Percentiles rank a stretch among this genome's conserved stretches.
Conservation (phyloP, 2,329 filamentous ascomycete genomes). For the Clarireedia hainanense region DNA sequence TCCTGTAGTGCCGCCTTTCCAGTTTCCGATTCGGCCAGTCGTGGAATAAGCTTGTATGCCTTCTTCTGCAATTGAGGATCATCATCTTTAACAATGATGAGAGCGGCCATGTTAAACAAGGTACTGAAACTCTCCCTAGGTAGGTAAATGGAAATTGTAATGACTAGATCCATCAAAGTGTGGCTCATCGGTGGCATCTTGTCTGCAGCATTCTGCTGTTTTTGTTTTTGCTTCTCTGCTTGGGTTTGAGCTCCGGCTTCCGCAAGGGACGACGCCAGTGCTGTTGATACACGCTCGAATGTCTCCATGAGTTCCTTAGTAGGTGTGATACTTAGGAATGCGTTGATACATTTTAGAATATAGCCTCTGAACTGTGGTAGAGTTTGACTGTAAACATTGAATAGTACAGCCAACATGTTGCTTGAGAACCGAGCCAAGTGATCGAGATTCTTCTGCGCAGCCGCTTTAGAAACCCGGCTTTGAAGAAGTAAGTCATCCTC, state of each 20-base stretch:
- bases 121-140: constrained; percentile 76
- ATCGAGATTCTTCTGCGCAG: constrained; percentile 72
- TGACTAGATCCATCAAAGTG: constrained; percentile 92
- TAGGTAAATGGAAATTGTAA: constrained; percentile 90
- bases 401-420: constrained; percentile 91
- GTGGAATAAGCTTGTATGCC: constrained; percentile 94
- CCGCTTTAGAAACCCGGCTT: constrained; percentile 65
- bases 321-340: constrained; percentile 83
- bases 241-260: constrained; percentile 54
- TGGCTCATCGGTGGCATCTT: constrained; percentile 89
- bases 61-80: constrained; percentile 98
- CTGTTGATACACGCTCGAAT: constrained; percentile 76
- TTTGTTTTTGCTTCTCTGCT: constrained; percentile 54
- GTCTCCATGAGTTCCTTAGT: constrained; percentile 74
- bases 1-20: constrained; percentile 71
- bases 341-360: constrained; percentile 90
- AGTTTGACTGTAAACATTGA: constrained; percentile 97
- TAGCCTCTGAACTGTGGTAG: constrained; percentile 85
- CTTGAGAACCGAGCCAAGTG: constrained; percentile 72
- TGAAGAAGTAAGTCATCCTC: constrained; percentile 65
- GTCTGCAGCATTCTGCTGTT: constrained; percentile 46
- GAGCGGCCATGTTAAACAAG: constrained; percentile 78
- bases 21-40: constrained; percentile 71
- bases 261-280: constrained; percentile 67
- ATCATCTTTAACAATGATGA: constrained; percentile 71